Conservation (phyloP, 2,329 filamentous ascomycete genomes). For the Alternaria sp. region DNA sequence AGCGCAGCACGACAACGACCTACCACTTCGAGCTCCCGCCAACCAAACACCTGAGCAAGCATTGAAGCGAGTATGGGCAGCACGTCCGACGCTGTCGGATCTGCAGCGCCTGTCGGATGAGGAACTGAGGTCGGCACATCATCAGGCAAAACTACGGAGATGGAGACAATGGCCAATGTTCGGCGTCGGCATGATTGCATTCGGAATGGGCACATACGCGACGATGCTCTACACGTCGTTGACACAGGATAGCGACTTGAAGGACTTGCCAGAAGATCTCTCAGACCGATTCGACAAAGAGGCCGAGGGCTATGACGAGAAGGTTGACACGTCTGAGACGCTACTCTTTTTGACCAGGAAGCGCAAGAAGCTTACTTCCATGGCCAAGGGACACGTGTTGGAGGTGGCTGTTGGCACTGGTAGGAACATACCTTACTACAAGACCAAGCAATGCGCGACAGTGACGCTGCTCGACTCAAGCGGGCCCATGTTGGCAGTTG, state of each 20-base stretch:
- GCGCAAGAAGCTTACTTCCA: constrained; percentile 51
- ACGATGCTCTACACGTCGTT: constrained; percentile 48
- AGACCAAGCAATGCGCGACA: constrained; percentile 51
- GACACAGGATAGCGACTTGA: constrained; percentile 32
- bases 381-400: constrained; percentile 57
- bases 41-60: constrained; percentile 26
- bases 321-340: constrained; percentile 56
- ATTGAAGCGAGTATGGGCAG: constrained; percentile 34
- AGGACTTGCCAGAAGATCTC: constrained; percentile 51
- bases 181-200: constrained; percentile 46
- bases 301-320: constrained; percentile 57
- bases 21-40: constrained; percentile 20
- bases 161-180: constrained; percentile 46
- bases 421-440: constrained; percentile 58
- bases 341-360: constrained; percentile 52
- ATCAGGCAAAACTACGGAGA: constrained; percentile 38
- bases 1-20: constrained; percentile 18
- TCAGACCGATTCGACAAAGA: constrained; percentile 56
- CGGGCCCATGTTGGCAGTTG: constrained; percentile 58
- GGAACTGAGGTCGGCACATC: constrained; percentile 34
- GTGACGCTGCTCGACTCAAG: constrained; percentile 59
- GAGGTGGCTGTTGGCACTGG: constrained; percentile 61
- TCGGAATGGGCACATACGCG: constrained; percentile 53
- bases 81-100: constrained; percentile 35
- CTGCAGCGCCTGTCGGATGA: constrained; percentile 39